A percentile compares a stretch with the other conserved stretches of the same genome.
Evolutionary conservation across 306 rosid genomes (phyloP).

Genomic region (Vigna trinervia): DNA sequence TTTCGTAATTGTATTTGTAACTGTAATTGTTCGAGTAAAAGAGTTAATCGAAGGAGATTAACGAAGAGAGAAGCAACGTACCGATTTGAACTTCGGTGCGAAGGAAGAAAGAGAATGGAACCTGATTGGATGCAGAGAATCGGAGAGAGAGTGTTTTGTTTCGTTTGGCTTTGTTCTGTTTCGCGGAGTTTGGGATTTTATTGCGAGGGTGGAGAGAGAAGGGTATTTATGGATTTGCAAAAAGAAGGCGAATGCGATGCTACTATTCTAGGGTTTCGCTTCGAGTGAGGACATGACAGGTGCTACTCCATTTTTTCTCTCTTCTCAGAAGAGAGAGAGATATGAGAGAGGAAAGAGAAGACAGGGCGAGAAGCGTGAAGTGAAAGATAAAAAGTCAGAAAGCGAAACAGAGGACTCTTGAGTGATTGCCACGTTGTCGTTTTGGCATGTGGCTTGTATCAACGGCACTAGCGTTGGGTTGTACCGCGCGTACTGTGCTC

Average conservation of each 20-base stretch:
- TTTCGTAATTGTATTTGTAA: background rate
- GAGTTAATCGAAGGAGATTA: slow-evolving; percentile 27
- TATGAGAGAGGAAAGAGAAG: slow-evolving; percentile 15
- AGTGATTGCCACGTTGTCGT: slow-evolving; percentile 37
- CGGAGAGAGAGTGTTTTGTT: slow-evolving; percentile 14
- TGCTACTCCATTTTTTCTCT: slow-evolving; percentile 42
- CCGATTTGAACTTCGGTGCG: slow-evolving; percentile 51
- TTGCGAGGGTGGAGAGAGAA: background rate
- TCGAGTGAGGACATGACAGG: slow-evolving; percentile 37
- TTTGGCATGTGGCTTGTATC: background rate
- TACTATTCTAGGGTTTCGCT: slow-evolving; percentile 42
- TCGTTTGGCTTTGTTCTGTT: background rate
- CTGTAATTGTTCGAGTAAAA: background rate
- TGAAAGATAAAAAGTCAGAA: slow-evolving; percentile 26
- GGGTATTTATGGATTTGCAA: slow-evolving; percentile 66
- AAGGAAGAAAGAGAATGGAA: slow-evolving; percentile 22
- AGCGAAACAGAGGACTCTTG: background rate
- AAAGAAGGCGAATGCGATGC: slow-evolving; percentile 28
- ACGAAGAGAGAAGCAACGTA: slow-evolving; percentile 46
- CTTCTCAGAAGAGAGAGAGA: slow-evolving; percentile 12
- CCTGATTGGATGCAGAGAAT: background rate
- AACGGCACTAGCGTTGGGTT: background rate
- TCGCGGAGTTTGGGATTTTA: slow-evolving; percentile 14
- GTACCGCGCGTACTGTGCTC: background rate
- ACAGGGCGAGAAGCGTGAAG: background rate